Evolutionary conservation across 1,284 basidiomycete genomes (phyloP).

Genomic region (Chalciporus piperatoides): DNA sequence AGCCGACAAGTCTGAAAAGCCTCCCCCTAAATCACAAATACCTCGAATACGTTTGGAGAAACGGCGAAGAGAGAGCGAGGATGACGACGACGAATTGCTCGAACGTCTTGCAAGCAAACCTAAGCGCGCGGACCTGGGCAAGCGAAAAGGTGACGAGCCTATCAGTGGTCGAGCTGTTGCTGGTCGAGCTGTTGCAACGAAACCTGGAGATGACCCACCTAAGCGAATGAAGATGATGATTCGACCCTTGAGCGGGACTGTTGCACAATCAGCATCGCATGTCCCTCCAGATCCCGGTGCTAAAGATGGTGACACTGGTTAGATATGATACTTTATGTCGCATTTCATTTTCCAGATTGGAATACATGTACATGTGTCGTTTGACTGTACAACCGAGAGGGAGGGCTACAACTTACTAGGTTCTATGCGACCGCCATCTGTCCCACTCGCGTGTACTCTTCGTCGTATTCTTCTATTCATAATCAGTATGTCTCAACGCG

Average conservation of each 20-base stretch:
- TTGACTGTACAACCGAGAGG: not conserved
- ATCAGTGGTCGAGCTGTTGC: slow-evolving; percentile 26
- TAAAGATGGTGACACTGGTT: slow-evolving; percentile 77
- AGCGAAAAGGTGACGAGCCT: slow-evolving; percentile 35
- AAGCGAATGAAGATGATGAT: slow-evolving; percentile 79
- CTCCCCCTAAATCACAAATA: slow-evolving; percentile 34
- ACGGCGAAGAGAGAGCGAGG: slow-evolving; percentile 69
- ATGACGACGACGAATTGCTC: slow-evolving; percentile 66
- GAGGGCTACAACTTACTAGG: not conserved
- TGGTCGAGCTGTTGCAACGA: slow-evolving; percentile 33
- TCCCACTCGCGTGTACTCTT: slow-evolving; percentile 14
- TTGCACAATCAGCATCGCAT: slow-evolving; percentile 33
- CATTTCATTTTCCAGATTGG: not conserved
- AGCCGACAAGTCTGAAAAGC: slow-evolving; percentile 27
- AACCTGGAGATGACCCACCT: slow-evolving; percentile 59
- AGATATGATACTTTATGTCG: slow-evolving; percentile 3
- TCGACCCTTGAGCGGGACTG: slow-evolving; percentile 41
- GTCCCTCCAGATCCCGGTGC: slow-evolving; percentile 58
- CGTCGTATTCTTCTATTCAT: slow-evolving; percentile 11
- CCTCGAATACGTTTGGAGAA: slow-evolving; percentile 57
- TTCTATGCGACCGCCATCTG: not conserved
- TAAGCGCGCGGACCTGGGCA: slow-evolving; percentile 47
- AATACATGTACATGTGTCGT: not conserved
- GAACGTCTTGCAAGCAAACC: slow-evolving; percentile 53
- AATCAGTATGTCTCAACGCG: slow-evolving; percentile 3